phyloP scores from a whole-genome alignment of 2,329 filamentous ascomycete genomes.

The Fusarium poae region DNA sequence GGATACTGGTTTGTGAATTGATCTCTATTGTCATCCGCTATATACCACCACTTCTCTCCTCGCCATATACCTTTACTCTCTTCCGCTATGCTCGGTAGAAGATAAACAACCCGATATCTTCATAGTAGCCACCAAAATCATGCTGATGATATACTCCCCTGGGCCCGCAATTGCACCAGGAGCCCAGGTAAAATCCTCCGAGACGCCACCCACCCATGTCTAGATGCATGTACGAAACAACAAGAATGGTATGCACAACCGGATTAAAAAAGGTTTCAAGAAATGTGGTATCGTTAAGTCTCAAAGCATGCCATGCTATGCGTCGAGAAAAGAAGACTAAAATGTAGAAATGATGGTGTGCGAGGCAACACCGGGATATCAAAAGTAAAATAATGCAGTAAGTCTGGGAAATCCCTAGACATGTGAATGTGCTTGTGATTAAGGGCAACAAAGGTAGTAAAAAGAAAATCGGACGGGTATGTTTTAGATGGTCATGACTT shows the following conservation, averaged over 20 bases:
- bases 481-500: slow-evolving; percentile 60
- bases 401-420: background rate
- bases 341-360: slow-evolving; percentile 27
- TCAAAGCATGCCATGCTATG: slow-evolving; percentile 13
- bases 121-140: slow-evolving; percentile 14
- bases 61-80: background rate
- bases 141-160: slow-evolving; percentile 23
- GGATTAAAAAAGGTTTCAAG: slow-evolving; percentile 26
- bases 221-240: slow-evolving; percentile 43
- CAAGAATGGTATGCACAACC: slow-evolving; percentile 28
- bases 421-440: slow-evolving; percentile 18
- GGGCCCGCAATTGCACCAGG: slow-evolving; percentile 14
- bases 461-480: slow-evolving; percentile 1
- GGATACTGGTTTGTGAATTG: background rate
- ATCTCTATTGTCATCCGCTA: slow-evolving; percentile 19
- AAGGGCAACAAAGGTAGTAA: slow-evolving; percentile 20
- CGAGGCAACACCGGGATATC: slow-evolving; percentile 45
- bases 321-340: slow-evolving; percentile 21
- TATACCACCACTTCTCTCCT: slow-evolving; percentile 10
- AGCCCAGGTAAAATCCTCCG: slow-evolving; percentile 19
- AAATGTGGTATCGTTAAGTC: slow-evolving; percentile 41
- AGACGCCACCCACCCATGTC: slow-evolving; percentile 45
- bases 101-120: background rate
- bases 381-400: slow-evolving; percentile 33
- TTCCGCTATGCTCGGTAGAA: background rate